phyloP scores from a whole-genome alignment of 1,284 basidiomycete genomes.

The Chalciporus sp. region DNA sequence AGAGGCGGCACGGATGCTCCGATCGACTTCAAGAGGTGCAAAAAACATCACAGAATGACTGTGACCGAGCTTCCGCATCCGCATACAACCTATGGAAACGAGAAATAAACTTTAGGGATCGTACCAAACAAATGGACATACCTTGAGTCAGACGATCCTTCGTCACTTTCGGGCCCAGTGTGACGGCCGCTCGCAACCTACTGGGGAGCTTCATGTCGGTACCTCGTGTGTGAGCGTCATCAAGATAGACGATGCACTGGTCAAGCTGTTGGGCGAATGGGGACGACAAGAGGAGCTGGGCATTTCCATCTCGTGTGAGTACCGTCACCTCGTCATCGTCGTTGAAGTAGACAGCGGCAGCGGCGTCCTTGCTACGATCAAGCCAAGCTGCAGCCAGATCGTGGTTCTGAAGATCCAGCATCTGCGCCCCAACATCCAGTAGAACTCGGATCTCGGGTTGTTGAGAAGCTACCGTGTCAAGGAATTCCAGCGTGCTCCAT shows the following conservation, averaged over 20 bases:
- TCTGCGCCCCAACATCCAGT: conserved; percentile 59
- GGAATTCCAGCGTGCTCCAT: conserved; percentile 34
- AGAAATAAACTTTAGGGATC: background rate
- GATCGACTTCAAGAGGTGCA: conserved; percentile 50
- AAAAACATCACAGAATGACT: conserved; percentile 55
- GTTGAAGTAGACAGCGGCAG: conserved; percentile 52
- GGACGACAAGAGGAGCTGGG: conserved; percentile 45
- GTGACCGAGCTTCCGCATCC: conserved; percentile 51
- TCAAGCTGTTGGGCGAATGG: conserved; percentile 45
- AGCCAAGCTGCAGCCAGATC: conserved; percentile 48
- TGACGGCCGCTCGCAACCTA: conserved; percentile 50
- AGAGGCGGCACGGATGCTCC: conserved; percentile 37
- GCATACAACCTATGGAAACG: conserved; percentile 44
- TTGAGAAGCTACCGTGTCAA: conserved; percentile 38
- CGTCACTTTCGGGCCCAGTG: conserved; percentile 53
- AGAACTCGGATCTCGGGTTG: conserved; percentile 44
- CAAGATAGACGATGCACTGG: conserved; percentile 54
- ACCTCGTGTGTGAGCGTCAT: conserved; percentile 60
- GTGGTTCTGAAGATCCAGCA: conserved; percentile 52
- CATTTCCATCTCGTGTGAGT: conserved; percentile 40
- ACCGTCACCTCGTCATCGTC: conserved; percentile 47
- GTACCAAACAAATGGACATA: conserved; percentile 18
- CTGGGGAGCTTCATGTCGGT: conserved; percentile 56
- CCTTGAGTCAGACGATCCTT: conserved; percentile 59
- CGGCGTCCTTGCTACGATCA: conserved; percentile 25